These are phyloP conservation scores for Pichia gijzeniarum DNA, from an alignment of 805 yeast species.

Conservation along the genomic window DNA sequence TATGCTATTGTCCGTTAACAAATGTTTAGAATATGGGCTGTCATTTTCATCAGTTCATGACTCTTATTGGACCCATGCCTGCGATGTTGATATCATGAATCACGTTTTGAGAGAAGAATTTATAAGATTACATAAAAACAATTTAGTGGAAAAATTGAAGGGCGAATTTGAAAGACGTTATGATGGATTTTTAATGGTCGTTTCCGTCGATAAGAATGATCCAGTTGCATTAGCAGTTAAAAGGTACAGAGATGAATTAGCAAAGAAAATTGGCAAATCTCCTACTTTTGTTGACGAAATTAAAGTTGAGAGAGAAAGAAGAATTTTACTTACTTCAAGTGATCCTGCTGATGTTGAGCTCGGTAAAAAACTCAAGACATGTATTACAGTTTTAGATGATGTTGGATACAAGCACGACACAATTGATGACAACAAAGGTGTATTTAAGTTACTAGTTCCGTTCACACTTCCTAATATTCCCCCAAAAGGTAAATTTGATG, in stretches of 20 bases:
- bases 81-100: constrained; percentile 71
- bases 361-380: constrained; percentile 58
- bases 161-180: constrained; percentile 81
- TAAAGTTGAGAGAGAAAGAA: constrained; percentile 59
- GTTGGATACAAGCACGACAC: constrained; percentile 17
- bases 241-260: constrained; percentile 42
- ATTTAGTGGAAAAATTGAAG: constrained; percentile 62
- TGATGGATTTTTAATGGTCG: constrained; percentile 57
- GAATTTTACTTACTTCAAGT: constrained; percentile 44
- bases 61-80: constrained; percentile 97
- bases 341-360: constrained; percentile 41
- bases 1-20: constrained; percentile 83
- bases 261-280: constrained; percentile 44
- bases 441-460: constrained; percentile 53
- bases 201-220: constrained; percentile 46
- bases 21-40: constrained; percentile 58
- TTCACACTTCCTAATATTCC: constrained; percentile 69
- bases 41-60: constrained; percentile 95
- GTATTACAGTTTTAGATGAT: constrained; percentile 50
- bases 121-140: constrained; percentile 66
- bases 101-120: constrained; percentile 66
- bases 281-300: constrained; percentile 70
- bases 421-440: constrained; percentile 17
- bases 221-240: constrained; percentile 46
- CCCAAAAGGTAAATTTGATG: constrained; percentile 77